Conservation (phyloP, 2,329 filamentous ascomycete species). For the Sporothrix euskadiensis region DNA sequence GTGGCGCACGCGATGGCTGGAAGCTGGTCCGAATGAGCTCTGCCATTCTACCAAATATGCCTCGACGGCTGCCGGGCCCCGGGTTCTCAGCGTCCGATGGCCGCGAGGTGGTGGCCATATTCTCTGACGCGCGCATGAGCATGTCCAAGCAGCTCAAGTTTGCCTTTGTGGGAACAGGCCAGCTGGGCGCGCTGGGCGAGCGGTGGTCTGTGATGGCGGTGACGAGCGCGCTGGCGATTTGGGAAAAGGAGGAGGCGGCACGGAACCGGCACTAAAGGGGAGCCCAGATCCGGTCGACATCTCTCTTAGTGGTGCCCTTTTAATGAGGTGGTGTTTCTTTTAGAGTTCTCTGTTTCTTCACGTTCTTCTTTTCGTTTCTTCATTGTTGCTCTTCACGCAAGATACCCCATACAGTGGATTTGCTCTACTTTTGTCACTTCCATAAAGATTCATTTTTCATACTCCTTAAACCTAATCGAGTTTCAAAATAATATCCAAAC, state of each 20-base stretch:
- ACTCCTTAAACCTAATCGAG: neutral
- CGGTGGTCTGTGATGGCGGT: slow-evolving; percentile 49
- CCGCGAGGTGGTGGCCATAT: slow-evolving; percentile 48
- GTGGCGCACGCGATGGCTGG: slow-evolving; percentile 41
- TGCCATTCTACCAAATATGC: slow-evolving; percentile 13
- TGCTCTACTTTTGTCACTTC: neutral
- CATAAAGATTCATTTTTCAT: neutral
- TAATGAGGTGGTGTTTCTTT: neutral
- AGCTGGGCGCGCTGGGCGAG: slow-evolving; percentile 44
- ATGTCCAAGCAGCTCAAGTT: slow-evolving; percentile 43
- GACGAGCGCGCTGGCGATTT: slow-evolving; percentile 42
- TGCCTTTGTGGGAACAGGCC: slow-evolving; percentile 45
- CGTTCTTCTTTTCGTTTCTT: neutral
- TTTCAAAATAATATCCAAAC: neutral
- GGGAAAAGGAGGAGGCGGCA: slow-evolving; percentile 32
- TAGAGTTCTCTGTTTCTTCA: neutral
- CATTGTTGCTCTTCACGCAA: slow-evolving; percentile 13
- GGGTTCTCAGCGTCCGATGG: slow-evolving; percentile 39
- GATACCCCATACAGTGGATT: slow-evolving; percentile 21
- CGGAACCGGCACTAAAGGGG: slow-evolving; percentile 19
- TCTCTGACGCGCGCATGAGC: slow-evolving; percentile 40
- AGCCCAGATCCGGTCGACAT: neutral
- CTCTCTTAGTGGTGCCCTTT: neutral
- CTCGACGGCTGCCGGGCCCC: slow-evolving; percentile 28
- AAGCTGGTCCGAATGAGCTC: slow-evolving; percentile 45